phyloP scores from a whole-genome alignment of 352 stramenopile species.

The Phytophthora ramorum region DNA sequence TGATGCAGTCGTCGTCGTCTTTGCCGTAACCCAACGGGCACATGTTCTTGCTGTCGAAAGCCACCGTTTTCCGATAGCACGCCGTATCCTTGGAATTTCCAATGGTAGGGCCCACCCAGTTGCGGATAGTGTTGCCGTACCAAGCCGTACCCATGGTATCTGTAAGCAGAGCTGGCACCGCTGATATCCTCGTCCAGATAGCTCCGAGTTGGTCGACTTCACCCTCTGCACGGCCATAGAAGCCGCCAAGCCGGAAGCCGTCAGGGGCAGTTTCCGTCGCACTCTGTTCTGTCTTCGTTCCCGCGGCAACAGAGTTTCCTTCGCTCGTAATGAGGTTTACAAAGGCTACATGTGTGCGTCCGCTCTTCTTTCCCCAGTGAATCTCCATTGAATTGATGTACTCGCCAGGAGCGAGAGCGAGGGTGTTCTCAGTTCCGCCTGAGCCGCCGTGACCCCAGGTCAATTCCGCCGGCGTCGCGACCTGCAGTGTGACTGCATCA shows the following conservation, averaged over 20 bases:
- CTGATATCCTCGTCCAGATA: constrained; percentile 13
- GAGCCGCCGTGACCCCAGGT: constrained; percentile 14
- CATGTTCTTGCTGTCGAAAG: constrained; percentile 33
- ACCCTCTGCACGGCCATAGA: constrained; percentile 9
- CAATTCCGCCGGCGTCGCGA: neutral
- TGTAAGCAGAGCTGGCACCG: constrained; percentile 1
- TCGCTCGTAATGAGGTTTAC: constrained; percentile 7
- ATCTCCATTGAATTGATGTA: constrained; percentile 18
- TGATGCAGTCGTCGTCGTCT: constrained; percentile 59
- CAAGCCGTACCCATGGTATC: constrained; percentile 2
- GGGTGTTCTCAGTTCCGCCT: constrained; percentile 4
- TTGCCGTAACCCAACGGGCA: constrained; percentile 47
- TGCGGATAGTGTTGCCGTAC: constrained; percentile 11
- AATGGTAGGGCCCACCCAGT: constrained; percentile 30
- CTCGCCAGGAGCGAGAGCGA: constrained; percentile 7
- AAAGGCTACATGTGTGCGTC: constrained; percentile 7
- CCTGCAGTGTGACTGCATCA: constrained; percentile 12
- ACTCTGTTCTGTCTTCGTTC: constrained; percentile 13
- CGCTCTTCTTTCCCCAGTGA: constrained; percentile 13
- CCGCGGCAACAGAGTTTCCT: constrained; percentile 5
- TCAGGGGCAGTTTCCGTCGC: constrained; percentile 5
- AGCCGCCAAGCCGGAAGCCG: constrained; percentile 6
- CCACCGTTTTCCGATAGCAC: constrained; percentile 35
- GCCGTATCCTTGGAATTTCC: constrained; percentile 35
- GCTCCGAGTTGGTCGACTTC: constrained; percentile 17